Conservation (phyloP, 257 asterid species). For the Solanum arcanum region DNA sequence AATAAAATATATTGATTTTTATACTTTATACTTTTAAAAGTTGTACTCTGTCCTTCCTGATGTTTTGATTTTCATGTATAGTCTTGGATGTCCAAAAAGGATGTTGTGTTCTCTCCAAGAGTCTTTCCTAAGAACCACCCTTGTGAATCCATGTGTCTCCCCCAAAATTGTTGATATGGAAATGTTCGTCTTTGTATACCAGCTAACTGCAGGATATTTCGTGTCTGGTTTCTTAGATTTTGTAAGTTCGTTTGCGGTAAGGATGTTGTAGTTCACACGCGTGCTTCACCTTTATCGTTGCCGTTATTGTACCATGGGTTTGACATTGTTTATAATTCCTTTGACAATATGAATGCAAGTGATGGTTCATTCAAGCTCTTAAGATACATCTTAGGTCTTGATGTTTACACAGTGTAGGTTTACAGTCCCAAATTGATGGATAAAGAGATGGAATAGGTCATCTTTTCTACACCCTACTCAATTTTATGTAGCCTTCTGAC, state of each 20-base stretch:
- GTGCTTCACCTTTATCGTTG: conserved; percentile 60
- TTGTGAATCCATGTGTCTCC: too few species aligned
- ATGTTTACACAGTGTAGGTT: conserved; percentile 15
- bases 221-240: not conserved
- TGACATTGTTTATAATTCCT: conserved; percentile 39
- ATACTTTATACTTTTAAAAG: too few species aligned
- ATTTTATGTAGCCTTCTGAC: too few species aligned
- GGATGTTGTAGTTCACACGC: conserved; percentile 45
- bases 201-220: conserved; percentile 6
- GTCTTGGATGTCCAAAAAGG: too few species aligned
- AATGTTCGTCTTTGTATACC: conserved; percentile 36
- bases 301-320: conserved; percentile 50
- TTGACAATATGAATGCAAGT: conserved; percentile 33
- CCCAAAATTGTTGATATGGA: conserved; percentile 65
- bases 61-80: too few species aligned
- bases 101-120: too few species aligned
- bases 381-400: conserved; percentile 75
- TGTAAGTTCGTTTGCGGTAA: conserved; percentile 38
- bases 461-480: not conserved
- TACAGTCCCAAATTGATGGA: too few species aligned
- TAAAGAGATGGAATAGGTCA: not conserved
- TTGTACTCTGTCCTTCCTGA: too few species aligned
- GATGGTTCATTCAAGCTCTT: conserved; percentile 52
- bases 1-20: too few species aligned
- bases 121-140: too few species aligned